Evolutionary conservation across 2,329 filamentous ascomycete genomes (phyloP).

Genomic region (Bipolaris sorokiniana): DNA sequence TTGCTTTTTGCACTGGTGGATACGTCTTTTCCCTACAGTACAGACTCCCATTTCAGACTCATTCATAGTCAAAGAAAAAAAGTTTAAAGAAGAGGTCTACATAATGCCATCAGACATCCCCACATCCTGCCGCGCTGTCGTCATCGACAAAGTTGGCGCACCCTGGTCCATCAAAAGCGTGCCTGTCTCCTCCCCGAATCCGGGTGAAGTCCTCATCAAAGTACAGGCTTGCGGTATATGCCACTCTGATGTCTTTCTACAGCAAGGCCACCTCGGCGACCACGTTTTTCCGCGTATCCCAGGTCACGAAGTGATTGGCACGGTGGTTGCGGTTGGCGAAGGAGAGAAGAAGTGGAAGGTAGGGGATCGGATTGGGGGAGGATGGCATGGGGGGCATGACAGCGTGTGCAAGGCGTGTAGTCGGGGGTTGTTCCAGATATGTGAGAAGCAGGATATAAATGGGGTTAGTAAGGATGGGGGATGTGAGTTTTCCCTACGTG

Average conservation of each 20-base stretch:
- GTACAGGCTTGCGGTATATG: conserved; percentile 76
- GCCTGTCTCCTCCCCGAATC: conserved; percentile 61
- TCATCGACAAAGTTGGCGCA: conserved; percentile 60
- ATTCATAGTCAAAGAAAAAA: too few species aligned
- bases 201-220: conserved; percentile 71
- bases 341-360: conserved; percentile 64
- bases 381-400: conserved; percentile 74
- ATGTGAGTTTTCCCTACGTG: conserved; percentile 50
- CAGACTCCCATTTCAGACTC: too few species aligned
- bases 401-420: conserved; percentile 67
- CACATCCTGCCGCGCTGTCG: conserved; percentile 70
- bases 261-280: conserved; percentile 31
- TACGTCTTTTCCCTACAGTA: too few species aligned
- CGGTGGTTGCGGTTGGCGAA: conserved; percentile 66
- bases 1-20: too few species aligned
- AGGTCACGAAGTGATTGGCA: conserved; percentile 75
- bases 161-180: conserved; percentile 66
- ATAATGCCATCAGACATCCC: conserved; percentile 49
- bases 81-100: not conserved
- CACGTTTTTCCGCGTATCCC: conserved; percentile 61
- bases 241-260: conserved; percentile 62
- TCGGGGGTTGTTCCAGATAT: conserved; percentile 71
- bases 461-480: conserved; percentile 71
- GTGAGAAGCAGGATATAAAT: conserved; percentile 67
- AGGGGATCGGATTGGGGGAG: conserved; percentile 70